Evolutionary conservation across 768 basidiomycete species (phyloP).

Genomic region (Russula virescens): DNA sequence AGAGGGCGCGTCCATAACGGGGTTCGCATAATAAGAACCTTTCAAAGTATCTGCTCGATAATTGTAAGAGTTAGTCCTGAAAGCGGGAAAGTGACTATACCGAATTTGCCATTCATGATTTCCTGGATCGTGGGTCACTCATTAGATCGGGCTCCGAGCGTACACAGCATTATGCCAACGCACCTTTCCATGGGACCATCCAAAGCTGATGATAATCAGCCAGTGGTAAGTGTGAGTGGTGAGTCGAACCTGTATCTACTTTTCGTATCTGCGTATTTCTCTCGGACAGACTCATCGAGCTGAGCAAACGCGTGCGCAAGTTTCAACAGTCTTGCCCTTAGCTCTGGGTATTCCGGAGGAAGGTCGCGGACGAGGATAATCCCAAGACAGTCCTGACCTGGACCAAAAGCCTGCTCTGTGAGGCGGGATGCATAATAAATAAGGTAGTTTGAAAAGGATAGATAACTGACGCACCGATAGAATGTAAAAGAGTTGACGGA

Average conservation of each 20-base stretch:
- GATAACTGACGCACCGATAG: constrained; percentile 48
- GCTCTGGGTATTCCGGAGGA: constrained; percentile 53
- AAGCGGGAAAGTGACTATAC: constrained; percentile 30
- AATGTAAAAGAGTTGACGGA: constrained; percentile 46
- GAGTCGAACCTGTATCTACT: constrained; percentile 66
- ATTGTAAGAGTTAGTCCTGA: background rate
- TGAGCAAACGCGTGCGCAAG: constrained; percentile 72
- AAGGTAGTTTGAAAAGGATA: background rate
- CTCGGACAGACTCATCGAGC: constrained; percentile 58
- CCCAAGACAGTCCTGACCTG: constrained; percentile 66
- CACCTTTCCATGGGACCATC: constrained; percentile 97
- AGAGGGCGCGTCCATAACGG: constrained; percentile 58
- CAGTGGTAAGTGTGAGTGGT: background rate
- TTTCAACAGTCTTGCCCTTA: constrained; percentile 68
- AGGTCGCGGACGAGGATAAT: constrained; percentile 80
- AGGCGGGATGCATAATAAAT: constrained; percentile 2
- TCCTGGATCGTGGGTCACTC: constrained; percentile 44
- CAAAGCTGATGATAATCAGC: constrained; percentile 49
- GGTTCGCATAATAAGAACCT: constrained; percentile 93
- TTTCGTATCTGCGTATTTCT: constrained; percentile 66
- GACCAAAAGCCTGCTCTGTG: constrained; percentile 78
- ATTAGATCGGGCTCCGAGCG: background rate
- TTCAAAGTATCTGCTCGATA: constrained; percentile 64
- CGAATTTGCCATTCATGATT: constrained; percentile 93
- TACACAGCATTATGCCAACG: background rate